Percentiles rank a stretch among this genome's conserved stretches.
Conservation (phyloP, 225 moss, liverwort and hornwort species). For the Polytrichum formosum region DNA sequence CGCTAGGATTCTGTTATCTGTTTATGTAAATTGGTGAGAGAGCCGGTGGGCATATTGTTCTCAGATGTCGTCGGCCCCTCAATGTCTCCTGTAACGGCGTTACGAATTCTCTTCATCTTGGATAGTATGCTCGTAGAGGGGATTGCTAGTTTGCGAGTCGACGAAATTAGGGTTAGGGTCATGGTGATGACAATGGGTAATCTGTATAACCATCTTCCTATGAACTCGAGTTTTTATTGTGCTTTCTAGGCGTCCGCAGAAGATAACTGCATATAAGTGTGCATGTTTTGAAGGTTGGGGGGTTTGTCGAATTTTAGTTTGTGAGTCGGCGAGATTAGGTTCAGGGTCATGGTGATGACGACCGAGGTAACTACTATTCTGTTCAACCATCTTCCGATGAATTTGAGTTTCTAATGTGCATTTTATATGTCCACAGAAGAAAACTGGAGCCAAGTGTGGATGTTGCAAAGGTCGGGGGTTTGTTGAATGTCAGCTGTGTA, state of each 20-base stretch:
- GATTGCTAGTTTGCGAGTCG: constrained; percentile 41
- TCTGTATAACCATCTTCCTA: too few species aligned
- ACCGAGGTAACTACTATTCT: too few species aligned
- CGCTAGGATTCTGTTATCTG: too few species aligned
- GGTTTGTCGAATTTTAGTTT: constrained; percentile 68
- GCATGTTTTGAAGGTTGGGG: constrained; percentile 65
- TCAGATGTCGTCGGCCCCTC: too few species aligned
- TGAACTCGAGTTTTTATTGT: background rate
- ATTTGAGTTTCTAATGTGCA: background rate
- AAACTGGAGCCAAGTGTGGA: constrained; percentile 64
- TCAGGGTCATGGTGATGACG: too few species aligned
- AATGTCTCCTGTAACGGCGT: too few species aligned
- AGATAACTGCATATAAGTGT: constrained; percentile 64
- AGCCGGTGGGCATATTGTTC: too few species aligned
- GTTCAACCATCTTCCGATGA: too few species aligned
- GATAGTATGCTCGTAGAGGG: background rate
- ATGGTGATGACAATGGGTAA: too few species aligned
- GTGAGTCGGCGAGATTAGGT: too few species aligned
- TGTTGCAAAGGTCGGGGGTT: constrained; percentile 85
- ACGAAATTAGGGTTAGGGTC: too few species aligned
- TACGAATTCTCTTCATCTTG: background rate
- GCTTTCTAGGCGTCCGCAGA: constrained; percentile 38
- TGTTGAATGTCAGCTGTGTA: constrained; percentile 71
- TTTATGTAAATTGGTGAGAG: too few species aligned
- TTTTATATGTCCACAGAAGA: constrained; percentile 46